A percentile compares a stretch with the other conserved stretches of the same genome.
Conservation (phyloP, 176 grass and related monocot genomes). For the Coix lacrymajobi region DNA sequence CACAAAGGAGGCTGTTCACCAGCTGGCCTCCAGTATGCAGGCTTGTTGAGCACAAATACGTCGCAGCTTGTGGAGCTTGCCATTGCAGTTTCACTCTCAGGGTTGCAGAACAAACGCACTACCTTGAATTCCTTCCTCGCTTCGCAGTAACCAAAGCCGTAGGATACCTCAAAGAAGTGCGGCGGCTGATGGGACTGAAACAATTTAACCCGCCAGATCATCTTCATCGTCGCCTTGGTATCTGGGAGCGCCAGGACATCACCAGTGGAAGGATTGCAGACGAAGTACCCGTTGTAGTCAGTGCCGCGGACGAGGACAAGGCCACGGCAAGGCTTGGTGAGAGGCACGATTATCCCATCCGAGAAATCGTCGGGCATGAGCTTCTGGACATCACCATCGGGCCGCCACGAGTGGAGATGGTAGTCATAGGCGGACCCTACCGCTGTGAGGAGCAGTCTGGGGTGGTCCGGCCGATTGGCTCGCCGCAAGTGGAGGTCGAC, state of each 20-base stretch:
- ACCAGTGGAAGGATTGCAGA: constrained; percentile 6
- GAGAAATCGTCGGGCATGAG: constrained; percentile 8
- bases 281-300: neutral
- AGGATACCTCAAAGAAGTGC: neutral
- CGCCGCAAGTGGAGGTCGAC: neutral
- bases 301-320: neutral
- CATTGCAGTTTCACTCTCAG: neutral
- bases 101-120: neutral
- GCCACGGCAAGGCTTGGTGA: constrained; percentile 17
- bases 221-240: neutral
- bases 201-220: neutral
- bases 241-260: neutral
- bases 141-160: constrained; percentile 21
- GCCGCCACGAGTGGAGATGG: constrained; percentile 12
- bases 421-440: neutral
- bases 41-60: constrained; percentile 7
- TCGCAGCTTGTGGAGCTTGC: neutral
- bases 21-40: constrained; percentile 13
- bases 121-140: neutral
- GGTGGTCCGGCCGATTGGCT: neutral
- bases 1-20: neutral
- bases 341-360: neutral
- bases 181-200: neutral
- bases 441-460: neutral
- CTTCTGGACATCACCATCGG: neutral